Conservation (phyloP, 148 eudicot species). For the Euryodendron excelsum region DNA sequence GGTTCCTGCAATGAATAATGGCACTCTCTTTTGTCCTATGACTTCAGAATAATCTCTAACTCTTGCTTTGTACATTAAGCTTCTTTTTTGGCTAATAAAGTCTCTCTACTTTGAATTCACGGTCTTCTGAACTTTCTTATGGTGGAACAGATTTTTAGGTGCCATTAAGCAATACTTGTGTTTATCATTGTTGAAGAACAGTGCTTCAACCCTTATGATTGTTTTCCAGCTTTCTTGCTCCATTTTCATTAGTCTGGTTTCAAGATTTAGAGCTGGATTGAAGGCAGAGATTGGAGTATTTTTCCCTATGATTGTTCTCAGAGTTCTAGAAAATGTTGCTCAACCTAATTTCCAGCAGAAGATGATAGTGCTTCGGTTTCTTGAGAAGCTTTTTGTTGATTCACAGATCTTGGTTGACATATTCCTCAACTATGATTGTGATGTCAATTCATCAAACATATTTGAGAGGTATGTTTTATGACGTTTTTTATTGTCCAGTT, state of each 20-base stretch:
- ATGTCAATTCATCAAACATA: conserved; percentile 97
- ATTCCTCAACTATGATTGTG: conserved; percentile 97
- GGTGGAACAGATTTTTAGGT: conserved; percentile 77
- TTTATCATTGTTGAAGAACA: conserved; percentile 92
- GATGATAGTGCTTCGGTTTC: conserved; percentile 88
- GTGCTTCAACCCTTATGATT: conserved; percentile 94
- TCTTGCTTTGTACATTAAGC: neutral
- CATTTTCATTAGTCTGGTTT: conserved; percentile 92
- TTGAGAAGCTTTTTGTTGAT: conserved; percentile 89
- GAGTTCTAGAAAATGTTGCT: conserved; percentile 95
- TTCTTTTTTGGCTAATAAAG: neutral
- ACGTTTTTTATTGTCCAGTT: neutral
- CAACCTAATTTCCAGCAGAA: conserved; percentile 99
- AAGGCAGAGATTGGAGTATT: conserved; percentile 99
- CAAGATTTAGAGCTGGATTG: conserved; percentile 97
- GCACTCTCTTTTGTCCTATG: neutral
- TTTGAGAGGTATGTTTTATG: conserved; percentile 77
- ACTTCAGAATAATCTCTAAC: neutral
- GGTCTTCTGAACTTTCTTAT: conserved; percentile 2
- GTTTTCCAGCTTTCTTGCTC: conserved; percentile 99
- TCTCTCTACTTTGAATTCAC: neutral
- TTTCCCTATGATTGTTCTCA: conserved; percentile 97
- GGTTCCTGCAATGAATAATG: neutral
- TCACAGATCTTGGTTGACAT: conserved; percentile 98
- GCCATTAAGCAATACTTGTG: conserved; percentile 98